Conservation (phyloP, 2,329 filamentous ascomycete genomes). For the Epichloe typhina region DNA sequence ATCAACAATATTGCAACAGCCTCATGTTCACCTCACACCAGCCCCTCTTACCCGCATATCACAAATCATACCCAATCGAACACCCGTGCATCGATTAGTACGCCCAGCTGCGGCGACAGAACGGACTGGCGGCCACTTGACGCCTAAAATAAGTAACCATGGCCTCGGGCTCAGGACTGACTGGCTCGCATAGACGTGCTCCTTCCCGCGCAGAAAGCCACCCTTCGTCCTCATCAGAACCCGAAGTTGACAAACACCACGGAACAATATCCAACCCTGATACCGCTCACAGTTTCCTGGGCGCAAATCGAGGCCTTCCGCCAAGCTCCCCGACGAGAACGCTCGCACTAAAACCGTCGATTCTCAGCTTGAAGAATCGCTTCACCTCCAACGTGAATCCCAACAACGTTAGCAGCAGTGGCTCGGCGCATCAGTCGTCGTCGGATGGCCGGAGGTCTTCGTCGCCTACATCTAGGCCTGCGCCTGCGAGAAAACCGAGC, state of each 20-base stretch:
- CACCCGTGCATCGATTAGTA: not conserved
- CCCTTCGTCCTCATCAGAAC: slow-evolving; percentile 29
- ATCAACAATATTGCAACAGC: not conserved
- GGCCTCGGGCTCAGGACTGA: slow-evolving; percentile 19
- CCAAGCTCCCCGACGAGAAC: slow-evolving; percentile 30
- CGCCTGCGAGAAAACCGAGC: slow-evolving; percentile 42
- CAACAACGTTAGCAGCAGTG: not conserved
- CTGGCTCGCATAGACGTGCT: slow-evolving; percentile 16
- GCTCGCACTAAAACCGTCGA: slow-evolving; percentile 31
- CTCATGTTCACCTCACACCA: not conserved
- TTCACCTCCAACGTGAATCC: slow-evolving; percentile 5
- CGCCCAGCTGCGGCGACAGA: slow-evolving; percentile 1
- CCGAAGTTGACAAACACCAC: slow-evolving; percentile 27
- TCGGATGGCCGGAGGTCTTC: slow-evolving; percentile 9
- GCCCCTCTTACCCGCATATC: not conserved
- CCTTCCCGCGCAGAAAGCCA: slow-evolving; percentile 12
- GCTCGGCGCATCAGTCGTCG: slow-evolving; percentile 2
- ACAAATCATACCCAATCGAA: not conserved
- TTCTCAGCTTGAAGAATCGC: slow-evolving; percentile 22
- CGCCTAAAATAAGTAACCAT: slow-evolving; percentile 7
- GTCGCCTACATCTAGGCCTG: slow-evolving; percentile 10
- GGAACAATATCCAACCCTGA: slow-evolving; percentile 16
- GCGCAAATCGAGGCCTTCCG: slow-evolving; percentile 38
- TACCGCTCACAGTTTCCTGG: slow-evolving; percentile 34
- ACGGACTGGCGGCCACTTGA: not conserved